These are phyloP conservation scores for Neonectria faginata DNA, from an alignment of 2,329 filamentous ascomycete genomes.

Conservation along the genomic window DNA sequence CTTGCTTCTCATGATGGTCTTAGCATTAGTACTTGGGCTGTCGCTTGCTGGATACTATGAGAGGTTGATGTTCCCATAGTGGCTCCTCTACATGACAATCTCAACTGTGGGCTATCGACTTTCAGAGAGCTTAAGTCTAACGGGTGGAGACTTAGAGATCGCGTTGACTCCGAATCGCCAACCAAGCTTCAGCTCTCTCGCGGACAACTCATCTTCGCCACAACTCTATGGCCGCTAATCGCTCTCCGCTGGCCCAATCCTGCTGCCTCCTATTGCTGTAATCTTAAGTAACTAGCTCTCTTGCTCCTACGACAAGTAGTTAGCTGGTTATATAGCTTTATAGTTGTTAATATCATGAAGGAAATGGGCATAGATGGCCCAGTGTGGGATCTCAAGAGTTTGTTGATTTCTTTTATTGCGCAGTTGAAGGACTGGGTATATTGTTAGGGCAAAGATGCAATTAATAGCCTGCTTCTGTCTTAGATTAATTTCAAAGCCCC, in stretches of 20 bases:
- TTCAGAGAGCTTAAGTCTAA: slow-evolving; percentile 3
- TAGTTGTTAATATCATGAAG: slow-evolving; percentile 6
- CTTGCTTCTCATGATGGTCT: slow-evolving; percentile 14
- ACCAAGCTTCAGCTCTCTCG: slow-evolving; percentile 13
- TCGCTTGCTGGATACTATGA: slow-evolving; percentile 22
- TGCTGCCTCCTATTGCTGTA: neutral
- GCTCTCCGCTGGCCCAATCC: neutral
- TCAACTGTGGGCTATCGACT: slow-evolving; percentile 13
- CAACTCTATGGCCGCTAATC: neutral
- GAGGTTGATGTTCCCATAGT: slow-evolving; percentile 12
- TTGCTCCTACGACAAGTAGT: slow-evolving; percentile 1
- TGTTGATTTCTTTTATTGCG: neutral
- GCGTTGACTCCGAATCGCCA: slow-evolving; percentile 2
- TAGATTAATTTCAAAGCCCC: neutral
- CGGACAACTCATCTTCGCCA: slow-evolving; percentile 9
- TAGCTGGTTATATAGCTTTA: slow-evolving; percentile 6
- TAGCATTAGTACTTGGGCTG: slow-evolving; percentile 7
- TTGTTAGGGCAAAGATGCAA: neutral
- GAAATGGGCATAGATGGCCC: slow-evolving; percentile 2
- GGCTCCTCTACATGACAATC: slow-evolving; percentile 18
- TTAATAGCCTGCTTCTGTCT: neutral
- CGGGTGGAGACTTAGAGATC: slow-evolving; percentile 7
- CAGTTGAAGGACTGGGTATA: neutral
- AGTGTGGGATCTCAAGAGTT: neutral
- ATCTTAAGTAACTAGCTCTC: slow-evolving; percentile 1